Conservation (phyloP, 2,329 filamentous ascomycete species). For the Alternaria ethzedia region DNA sequence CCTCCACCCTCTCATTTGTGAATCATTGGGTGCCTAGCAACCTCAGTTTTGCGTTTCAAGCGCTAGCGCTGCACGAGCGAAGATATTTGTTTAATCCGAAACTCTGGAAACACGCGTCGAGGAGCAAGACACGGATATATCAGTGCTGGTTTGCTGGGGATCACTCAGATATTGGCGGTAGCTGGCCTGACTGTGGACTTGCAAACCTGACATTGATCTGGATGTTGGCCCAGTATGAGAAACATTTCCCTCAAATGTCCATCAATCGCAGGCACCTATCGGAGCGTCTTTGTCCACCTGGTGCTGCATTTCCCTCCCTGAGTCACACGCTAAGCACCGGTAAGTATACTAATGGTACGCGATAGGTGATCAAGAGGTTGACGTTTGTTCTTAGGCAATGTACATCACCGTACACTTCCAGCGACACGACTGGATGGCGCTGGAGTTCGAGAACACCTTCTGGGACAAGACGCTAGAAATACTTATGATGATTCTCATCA, state of each 20-base stretch:
- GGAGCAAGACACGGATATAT: accelerated
- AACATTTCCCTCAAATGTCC: background rate
- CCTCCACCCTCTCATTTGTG: background rate
- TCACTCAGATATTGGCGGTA: background rate
- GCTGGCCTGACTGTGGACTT: background rate
- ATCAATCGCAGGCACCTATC: too few species aligned
- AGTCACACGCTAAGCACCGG: too few species aligned
- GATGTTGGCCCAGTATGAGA: background rate
- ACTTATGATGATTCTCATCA: too few species aligned
- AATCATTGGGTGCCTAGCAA: accelerated
- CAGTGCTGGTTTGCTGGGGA: background rate
- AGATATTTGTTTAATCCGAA: accelerated
- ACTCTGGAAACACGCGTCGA: background rate
- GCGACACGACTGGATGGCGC: too few species aligned
- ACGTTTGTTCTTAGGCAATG: too few species aligned
- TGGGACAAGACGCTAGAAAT: too few species aligned
- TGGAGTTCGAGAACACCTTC: too few species aligned
- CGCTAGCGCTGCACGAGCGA: background rate
- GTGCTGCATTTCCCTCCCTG: too few species aligned
- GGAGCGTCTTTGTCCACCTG: too few species aligned
- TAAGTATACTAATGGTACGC: too few species aligned
- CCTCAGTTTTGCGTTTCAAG: background rate
- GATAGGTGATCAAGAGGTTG: too few species aligned
- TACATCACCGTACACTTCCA: too few species aligned
- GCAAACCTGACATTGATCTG: background rate